Evolutionary conservation across 257 asterid species (phyloP), one percentile per base, ranked within the genome.

Genomic region (Fraxinus excelsior): DNA sequence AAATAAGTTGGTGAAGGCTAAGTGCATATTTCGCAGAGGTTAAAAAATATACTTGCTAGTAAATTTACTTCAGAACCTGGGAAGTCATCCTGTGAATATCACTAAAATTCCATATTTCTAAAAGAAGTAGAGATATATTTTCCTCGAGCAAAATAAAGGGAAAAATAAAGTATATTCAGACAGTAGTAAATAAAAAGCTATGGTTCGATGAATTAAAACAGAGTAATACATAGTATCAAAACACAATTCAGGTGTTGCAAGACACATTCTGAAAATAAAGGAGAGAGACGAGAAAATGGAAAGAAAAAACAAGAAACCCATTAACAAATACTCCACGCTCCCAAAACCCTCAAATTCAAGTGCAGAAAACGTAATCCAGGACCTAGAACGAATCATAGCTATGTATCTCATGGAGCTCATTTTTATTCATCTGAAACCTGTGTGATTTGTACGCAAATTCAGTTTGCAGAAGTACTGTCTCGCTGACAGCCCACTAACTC

Each of bases 1-100:
- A 56, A 75, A 21, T 14, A 72, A 71, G 32, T 60, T 67, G 18
- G 83, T 71, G 76, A 76, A 78, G 28, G 40, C 46, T 35, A 80
- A 78, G 23, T 78, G 26, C 3, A 53, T n/a, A 21, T 1, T 56
- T 56, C 29, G 11, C 28, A 1, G 21, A 56, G 5, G 3, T 1
- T n/a, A 21, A 21, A 0, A 56, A 7, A 19, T 56, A 56, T 7
- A 7, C 25, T 19, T n/a, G 28, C 65, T 19, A 13, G 19, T 44
- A 44, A 44, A 12, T 44, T 44, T 44, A 14, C 53, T 12, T 13
- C 53, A 44, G 19, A 42, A 42, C 16, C 46, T 40, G 46, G 14
- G 10, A 40, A 8, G 25, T 51, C 23, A 51, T 1, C 62, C 25
- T 16, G 23, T 51, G 26, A 53, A 53, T 5, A 53, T 7, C 23